Conservation (phyloP, 345 rosid species). For the Pelargonium nanum region DNA sequence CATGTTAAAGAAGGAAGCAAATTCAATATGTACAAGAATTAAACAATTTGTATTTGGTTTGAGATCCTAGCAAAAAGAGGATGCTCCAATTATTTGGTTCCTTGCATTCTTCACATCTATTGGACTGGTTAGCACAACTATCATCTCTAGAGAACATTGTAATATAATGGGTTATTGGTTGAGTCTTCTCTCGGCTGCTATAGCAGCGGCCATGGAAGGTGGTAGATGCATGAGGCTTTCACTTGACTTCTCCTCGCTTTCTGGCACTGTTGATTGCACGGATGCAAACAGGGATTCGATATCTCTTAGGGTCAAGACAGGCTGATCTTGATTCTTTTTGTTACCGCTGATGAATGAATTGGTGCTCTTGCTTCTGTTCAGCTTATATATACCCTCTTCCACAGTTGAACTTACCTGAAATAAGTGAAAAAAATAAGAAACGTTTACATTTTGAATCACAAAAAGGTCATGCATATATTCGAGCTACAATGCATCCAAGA, state of each 20-base stretch:
- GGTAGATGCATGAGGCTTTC: constrained; percentile 57
- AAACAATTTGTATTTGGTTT: not conserved
- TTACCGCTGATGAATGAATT: constrained; percentile 63
- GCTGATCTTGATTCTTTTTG: constrained; percentile 84
- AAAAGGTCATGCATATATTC: too few species aligned
- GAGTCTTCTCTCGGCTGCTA: constrained; percentile 85
- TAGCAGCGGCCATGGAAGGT: constrained; percentile 71
- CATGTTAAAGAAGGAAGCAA: not conserved
- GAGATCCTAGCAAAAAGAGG: too few species aligned
- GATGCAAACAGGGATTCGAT: constrained; percentile 64
- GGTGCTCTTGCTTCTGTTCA: constrained; percentile 63
- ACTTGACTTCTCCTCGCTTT: constrained; percentile 24
- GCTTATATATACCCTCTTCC: constrained; percentile 86
- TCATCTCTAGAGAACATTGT: too few species aligned
- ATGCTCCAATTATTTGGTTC: too few species aligned
- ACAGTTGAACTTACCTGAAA: constrained; percentile 66
- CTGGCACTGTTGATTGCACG: constrained; percentile 17
- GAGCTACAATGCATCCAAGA: too few species aligned
- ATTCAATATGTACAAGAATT: constrained; percentile 1
- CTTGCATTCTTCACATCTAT: not conserved
- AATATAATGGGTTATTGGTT: constrained; percentile 15
- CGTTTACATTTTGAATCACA: too few species aligned
- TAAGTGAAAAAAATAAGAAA: constrained; percentile 2
- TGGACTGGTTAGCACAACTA: too few species aligned
- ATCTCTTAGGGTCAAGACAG: constrained; percentile 63